Conservation (phyloP, 2,329 filamentous ascomycete genomes). For the Tolypocladium endophyticum region DNA sequence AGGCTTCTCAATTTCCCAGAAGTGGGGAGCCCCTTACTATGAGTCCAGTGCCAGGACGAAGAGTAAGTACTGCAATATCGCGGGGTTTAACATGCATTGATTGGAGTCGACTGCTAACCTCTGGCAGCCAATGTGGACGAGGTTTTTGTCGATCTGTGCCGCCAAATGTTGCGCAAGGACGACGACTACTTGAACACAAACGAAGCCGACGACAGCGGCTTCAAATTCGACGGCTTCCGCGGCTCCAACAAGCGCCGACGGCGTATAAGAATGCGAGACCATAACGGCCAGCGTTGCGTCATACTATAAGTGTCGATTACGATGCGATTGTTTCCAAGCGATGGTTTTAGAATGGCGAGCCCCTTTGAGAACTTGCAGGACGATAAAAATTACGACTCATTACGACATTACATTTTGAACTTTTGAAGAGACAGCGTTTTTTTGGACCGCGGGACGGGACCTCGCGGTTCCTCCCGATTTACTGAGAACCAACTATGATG, state of each 20-base stretch:
- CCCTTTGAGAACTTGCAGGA: neutral
- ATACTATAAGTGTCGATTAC: conserved; percentile 23
- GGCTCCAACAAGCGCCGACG: conserved; percentile 16
- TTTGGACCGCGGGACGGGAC: neutral
- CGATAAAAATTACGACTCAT: neutral
- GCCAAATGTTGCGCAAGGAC: conserved; percentile 72
- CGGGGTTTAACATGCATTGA: neutral
- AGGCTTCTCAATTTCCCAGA: conserved; percentile 76
- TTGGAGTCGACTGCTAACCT: conserved; percentile 10
- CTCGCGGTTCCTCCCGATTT: neutral
- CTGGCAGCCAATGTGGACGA: conserved; percentile 70
- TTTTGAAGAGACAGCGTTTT: neutral
- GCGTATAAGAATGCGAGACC: conserved; percentile 18
- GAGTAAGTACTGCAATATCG: conserved; percentile 31
- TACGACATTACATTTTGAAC: neutral
- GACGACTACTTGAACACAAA: conserved; percentile 28
- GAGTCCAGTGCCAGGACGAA: conserved; percentile 75
- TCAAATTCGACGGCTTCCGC: conserved; percentile 27
- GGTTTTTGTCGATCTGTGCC: conserved; percentile 74
- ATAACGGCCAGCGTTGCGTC: conserved; percentile 27
- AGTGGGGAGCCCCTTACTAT: conserved; percentile 84
- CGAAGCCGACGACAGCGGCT: conserved; percentile 26
- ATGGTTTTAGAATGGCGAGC: neutral
- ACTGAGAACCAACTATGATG: neutral
- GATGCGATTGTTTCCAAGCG: neutral